These are phyloP conservation scores for Aspergillus sp. DNA, from an alignment of 2,329 filamentous ascomycete genomes.

Conservation along the genomic window DNA sequence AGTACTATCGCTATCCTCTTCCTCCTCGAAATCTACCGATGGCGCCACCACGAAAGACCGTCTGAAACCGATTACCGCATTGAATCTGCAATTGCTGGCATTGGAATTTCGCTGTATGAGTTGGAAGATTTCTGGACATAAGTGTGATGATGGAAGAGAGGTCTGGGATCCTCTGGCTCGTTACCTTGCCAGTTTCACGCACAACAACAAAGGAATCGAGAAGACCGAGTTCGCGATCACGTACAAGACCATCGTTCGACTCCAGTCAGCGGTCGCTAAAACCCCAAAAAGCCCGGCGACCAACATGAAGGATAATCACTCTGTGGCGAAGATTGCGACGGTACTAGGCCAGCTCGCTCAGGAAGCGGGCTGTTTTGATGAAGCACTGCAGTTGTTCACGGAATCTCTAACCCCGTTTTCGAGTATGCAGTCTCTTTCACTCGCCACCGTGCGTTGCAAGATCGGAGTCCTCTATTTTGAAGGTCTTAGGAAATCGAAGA, in stretches of 20 bases:
- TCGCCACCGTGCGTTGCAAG: constrained; percentile 40
- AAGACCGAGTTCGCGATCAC: constrained; percentile 38
- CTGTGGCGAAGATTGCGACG: constrained; percentile 34
- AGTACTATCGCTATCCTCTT: constrained; percentile 35
- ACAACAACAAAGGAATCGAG: constrained; percentile 34
- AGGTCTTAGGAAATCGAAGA: constrained; percentile 23
- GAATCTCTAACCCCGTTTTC: constrained; percentile 32
- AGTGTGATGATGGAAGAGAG: constrained; percentile 43
- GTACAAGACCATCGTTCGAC: constrained; percentile 36
- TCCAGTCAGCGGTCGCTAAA: constrained; percentile 32
- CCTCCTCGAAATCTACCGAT: constrained; percentile 16
- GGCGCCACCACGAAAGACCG: constrained; percentile 20
- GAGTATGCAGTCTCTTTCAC: constrained; percentile 31
- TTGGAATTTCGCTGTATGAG: constrained; percentile 42
- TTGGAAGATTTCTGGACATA: constrained; percentile 44
- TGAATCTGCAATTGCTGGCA: constrained; percentile 43
- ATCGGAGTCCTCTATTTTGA: constrained; percentile 40
- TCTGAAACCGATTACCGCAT: constrained; percentile 28
- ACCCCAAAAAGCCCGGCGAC: constrained; percentile 27
- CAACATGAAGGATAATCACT: constrained; percentile 21
- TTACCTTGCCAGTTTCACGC: constrained; percentile 38
- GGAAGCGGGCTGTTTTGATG: constrained; percentile 39
- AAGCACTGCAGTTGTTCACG: constrained; percentile 38
- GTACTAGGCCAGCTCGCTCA: constrained; percentile 42
- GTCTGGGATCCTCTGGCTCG: constrained; percentile 44